Base-by-base conservation (phyloP, 139 green algal species). In the Eudorina sp. region DNA sequence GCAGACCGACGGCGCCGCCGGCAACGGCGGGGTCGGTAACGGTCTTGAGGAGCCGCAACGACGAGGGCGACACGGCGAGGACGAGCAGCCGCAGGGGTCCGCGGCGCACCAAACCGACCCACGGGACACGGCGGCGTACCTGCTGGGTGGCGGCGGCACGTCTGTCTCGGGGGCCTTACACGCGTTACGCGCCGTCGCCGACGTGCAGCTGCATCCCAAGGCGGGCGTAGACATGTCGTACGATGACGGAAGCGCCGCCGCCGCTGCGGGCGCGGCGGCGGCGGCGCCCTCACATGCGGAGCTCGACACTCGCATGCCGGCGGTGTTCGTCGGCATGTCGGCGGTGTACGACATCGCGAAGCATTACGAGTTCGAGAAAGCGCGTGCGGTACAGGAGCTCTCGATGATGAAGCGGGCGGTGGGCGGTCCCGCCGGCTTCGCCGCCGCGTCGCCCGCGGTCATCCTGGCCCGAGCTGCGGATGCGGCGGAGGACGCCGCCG, bases 401-500 rank as follows among this genome's bases (percentile, higher is more conserved):
- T 95, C 90, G 23, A 98, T 95, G 31, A 98, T 99, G 96, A 92
- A 95, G 85, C 89, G 96, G 0, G 96, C 96, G 1, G 90, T 96
- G 85, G 95, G 94, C 6, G 96, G 96, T 16, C 66, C 38, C 7
- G 29, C 90, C 0, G 53, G 68, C 27, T 98, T 98, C 88, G 80
- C 88, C 4, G 55, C 86, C 1, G 91, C 95, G 27, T 98, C 96
- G 3, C 96, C 96, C 0, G 86, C 91, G 3, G 85, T 94, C 34
- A 95, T 97, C 38, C 90, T 97, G 51, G 89, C 83, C 36, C 46
- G 58, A 23, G 84, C 87, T 13, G 79, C 79, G 19, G 60, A 58
- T 7, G 53, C 64, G 36, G 81, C 81, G 62, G 53, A 38, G 7
- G 53, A 38, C 18, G 64, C 77, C 45, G 46, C 3, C 43, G 43